A percentile compares a stretch with the other conserved stretches of the same genome.
Conservation (phyloP, 345 rosid species). For the Hevea brasiliensis region DNA sequence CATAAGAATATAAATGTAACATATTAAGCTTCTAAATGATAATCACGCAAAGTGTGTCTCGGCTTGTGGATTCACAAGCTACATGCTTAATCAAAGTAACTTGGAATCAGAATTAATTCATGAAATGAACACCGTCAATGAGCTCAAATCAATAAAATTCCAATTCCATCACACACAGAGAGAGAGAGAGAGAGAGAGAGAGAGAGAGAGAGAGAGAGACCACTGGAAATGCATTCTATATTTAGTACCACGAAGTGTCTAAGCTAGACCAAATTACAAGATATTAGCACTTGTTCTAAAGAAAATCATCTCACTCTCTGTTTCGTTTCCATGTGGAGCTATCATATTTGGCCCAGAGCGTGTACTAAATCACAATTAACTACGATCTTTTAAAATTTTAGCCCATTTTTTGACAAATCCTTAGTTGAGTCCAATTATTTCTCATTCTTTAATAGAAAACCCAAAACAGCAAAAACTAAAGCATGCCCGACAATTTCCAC, state of each 20-base stretch:
- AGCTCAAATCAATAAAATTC: background rate
- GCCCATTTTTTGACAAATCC: background rate
- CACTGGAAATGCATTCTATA: background rate
- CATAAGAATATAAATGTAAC: background rate
- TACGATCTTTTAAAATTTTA: background rate
- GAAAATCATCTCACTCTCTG: background rate
- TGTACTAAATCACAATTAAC: background rate
- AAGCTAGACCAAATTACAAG: background rate
- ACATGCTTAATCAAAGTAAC: background rate
- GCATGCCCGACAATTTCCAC: background rate
- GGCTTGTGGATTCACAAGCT: background rate
- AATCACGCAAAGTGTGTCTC: background rate
- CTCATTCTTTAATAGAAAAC: background rate
- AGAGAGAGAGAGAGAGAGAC: background rate
- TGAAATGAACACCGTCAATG: background rate
- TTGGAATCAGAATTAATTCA: background rate
- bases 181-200: no score
- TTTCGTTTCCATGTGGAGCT: background rate
- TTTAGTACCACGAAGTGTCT: background rate
- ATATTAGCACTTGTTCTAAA: background rate
- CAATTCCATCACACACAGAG: background rate
- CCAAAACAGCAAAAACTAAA: background rate
- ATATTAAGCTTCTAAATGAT: background rate
- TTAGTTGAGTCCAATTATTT: background rate
- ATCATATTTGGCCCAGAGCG: background rate